Evolutionary conservation across 1,139 yeast genomes (phyloP).

Genomic region (Wickerhamomyces sp.): DNA sequence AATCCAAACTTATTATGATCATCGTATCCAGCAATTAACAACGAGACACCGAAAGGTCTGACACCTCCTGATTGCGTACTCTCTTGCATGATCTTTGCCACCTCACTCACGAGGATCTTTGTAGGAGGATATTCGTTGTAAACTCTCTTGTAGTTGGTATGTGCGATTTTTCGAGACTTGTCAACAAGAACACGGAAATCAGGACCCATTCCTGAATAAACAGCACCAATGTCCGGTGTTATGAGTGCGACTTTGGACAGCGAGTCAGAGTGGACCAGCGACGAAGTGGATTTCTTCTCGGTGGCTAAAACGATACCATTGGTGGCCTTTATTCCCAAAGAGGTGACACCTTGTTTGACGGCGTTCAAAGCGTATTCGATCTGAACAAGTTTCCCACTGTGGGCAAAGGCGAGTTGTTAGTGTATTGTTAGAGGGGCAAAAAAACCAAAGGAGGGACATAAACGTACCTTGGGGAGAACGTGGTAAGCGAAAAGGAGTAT

Average conservation of each 20-base stretch:
- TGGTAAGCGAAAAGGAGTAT: slow-evolving; percentile 94
- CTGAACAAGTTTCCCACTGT: slow-evolving; percentile 92
- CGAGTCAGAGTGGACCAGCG: slow-evolving; percentile 69
- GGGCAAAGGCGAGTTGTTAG: slow-evolving; percentile 5
- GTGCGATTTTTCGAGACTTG: slow-evolving; percentile 89
- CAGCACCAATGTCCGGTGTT: slow-evolving; percentile 95
- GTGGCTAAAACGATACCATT: slow-evolving; percentile 97
- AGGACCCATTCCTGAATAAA: slow-evolving; percentile 99
- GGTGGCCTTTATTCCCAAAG: slow-evolving; percentile 92
- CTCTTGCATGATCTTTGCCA: slow-evolving; percentile 96
- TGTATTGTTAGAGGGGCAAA: slow-evolving; percentile 1
- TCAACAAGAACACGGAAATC: slow-evolving; percentile 94
- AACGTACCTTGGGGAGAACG: slow-evolving; percentile 90
- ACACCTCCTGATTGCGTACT: slow-evolving; percentile 97
- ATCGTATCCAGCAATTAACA: slow-evolving; percentile 92
- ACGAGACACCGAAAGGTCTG: slow-evolving; percentile 94
- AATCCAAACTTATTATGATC: slow-evolving; percentile 75
- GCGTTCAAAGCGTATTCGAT: slow-evolving; percentile 97
- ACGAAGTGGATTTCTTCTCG: slow-evolving; percentile 83
- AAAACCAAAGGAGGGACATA: not conserved
- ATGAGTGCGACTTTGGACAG: slow-evolving; percentile 75
- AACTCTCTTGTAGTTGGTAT: slow-evolving; percentile 84
- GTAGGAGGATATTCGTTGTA: slow-evolving; percentile 98
- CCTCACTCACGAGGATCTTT: slow-evolving; percentile 85
- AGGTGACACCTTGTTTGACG: slow-evolving; percentile 96